Conservation (phyloP, 768 basidiomycete species). For the Kwoniella europaea region DNA sequence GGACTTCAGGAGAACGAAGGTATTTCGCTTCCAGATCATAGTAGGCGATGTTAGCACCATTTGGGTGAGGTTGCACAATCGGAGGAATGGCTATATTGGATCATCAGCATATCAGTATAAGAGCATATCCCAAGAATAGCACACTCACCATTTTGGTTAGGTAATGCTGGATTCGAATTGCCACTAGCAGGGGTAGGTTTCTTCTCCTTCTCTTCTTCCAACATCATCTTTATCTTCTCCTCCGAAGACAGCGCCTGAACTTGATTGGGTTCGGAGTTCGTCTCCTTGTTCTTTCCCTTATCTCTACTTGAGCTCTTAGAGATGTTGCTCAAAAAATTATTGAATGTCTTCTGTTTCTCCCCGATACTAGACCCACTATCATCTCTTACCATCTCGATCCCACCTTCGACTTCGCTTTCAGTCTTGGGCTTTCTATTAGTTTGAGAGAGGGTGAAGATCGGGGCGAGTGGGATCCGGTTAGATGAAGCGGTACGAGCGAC, state of each 20-base stretch:
- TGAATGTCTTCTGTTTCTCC: conserved; percentile 1
- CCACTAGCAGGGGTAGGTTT: background rate
- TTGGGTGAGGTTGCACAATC: background rate
- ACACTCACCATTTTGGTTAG: background rate
- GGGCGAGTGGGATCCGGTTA: conserved; percentile 11
- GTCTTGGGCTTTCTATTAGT: background rate
- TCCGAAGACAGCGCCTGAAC: conserved; percentile 13
- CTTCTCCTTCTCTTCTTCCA: background rate
- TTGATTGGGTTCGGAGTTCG: background rate
- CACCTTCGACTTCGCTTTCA: background rate
- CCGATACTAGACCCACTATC: conserved; percentile 15
- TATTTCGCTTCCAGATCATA: background rate
- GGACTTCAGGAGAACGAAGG: conserved; percentile 1
- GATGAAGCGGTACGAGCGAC: background rate
- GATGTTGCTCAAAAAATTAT: background rate
- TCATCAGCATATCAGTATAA: too few species aligned
- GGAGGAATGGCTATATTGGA: too few species aligned
- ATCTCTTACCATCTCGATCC: conserved; percentile 10
- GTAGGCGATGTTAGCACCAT: background rate
- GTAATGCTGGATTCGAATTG: background rate
- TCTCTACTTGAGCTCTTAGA: background rate
- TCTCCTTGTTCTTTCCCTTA: conserved; percentile 7
- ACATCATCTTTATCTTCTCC: conserved; percentile 15
- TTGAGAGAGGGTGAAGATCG: conserved; percentile 8
- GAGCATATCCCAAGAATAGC: too few species aligned